Base-by-base conservation (phyloP, 2,329 filamentous ascomycete species). In the Aspergillus pseudotamarii region DNA sequence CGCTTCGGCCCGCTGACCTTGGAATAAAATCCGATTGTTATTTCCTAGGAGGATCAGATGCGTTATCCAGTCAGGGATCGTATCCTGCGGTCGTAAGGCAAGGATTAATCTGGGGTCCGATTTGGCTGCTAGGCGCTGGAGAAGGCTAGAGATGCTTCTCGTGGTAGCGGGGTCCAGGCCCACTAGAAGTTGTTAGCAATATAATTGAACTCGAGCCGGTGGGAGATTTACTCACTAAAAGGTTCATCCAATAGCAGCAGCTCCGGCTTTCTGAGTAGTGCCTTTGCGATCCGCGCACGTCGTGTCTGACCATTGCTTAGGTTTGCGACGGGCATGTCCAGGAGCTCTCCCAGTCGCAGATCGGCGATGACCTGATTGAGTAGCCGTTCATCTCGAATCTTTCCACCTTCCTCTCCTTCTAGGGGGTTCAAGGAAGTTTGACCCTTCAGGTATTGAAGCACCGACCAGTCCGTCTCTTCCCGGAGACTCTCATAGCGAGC, bases 281-380 rank as follows among this genome's bases (percentile, higher is more conserved):
- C 93, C 70, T 93, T 91, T 2, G 93, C 95, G 69, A 99, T 97
- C 65, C 92, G 88, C 9, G 94, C 91, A 60, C 95, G 84, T 66
- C 94, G 84, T 8, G 91, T 94, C 78, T 99, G 95, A 0, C 95
- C 95, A 77, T 98, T 97, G 75, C 93, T 97, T 60, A 99, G 80
- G 75, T 95, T 96, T 28, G 91, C 87, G 9, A 98, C 91, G 0
- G 94, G 94, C 74, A 97, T 89, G 45, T 91, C 85, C 1, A 96
- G 80, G 53, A 98, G 82, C 10, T 84, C 81, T 0, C 84, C 81
- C 16, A 99, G 81, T 57, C 86, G 85, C 60, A 99, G 80, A 69
- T 96, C 90, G 8, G 75, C 74, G 19, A 93, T 85, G 0, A 97
- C 88, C 10, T 85, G 83, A 16, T 84, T 76, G 45, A 96, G 76